Evolutionary conservation across 2,329 filamentous ascomycete species (phyloP).

Genomic region (Tolypocladium album): DNA sequence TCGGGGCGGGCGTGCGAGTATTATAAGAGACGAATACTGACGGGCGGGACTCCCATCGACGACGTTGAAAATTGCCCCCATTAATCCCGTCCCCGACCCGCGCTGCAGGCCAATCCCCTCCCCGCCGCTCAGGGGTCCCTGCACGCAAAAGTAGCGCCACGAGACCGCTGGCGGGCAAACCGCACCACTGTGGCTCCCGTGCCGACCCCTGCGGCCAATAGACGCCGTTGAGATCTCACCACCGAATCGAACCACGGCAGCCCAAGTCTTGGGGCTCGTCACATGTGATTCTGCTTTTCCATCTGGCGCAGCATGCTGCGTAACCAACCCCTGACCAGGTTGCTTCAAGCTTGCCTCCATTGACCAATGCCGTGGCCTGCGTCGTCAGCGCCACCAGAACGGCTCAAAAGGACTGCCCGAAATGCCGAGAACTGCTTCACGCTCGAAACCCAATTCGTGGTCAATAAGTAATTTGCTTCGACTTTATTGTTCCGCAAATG

Average conservation of each 20-base stretch:
- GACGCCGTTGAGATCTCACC: background rate
- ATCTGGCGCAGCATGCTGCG: background rate
- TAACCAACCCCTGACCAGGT: background rate
- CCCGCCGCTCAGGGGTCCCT: background rate
- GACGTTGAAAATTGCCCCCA: background rate
- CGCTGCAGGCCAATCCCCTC: background rate
- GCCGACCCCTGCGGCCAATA: background rate
- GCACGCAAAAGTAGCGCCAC: background rate
- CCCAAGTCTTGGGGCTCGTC: background rate
- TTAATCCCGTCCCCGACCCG: background rate
- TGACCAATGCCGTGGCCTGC: background rate
- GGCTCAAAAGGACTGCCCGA: background rate
- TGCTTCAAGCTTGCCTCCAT: background rate
- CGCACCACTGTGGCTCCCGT: slow-evolving; percentile 2
- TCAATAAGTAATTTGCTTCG: background rate
- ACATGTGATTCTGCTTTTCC: background rate
- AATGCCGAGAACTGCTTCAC: background rate
- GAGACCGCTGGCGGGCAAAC: background rate
- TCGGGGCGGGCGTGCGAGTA: background rate
- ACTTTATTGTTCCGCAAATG: background rate
- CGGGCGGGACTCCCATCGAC: background rate
- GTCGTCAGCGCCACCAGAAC: background rate
- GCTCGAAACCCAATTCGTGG: background rate
- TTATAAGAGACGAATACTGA: background rate
- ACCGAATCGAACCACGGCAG: background rate